phyloP scores from a whole-genome alignment of 768 basidiomycete genomes.

The Rhodosporidiobolus odoratus region DNA sequence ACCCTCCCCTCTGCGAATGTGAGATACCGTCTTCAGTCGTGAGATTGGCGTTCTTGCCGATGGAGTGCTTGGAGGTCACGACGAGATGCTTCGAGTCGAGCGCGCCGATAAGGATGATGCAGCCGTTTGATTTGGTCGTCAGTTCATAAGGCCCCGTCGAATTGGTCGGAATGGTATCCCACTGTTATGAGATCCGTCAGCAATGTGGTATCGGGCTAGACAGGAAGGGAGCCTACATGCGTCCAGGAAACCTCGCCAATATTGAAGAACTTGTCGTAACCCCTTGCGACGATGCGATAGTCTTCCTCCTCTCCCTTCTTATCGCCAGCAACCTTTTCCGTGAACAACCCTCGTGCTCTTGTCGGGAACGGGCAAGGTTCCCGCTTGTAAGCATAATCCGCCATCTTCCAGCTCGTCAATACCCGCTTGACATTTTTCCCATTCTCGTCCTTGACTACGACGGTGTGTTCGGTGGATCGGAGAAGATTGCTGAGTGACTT shows the following conservation, averaged over 20 bases:
- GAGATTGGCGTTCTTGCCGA: constrained; percentile 53
- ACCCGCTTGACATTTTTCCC: constrained; percentile 11
- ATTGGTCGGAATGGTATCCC: constrained; percentile 38
- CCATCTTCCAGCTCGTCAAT: constrained; percentile 91
- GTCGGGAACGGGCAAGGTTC: constrained; percentile 89
- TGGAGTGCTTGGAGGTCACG: constrained; percentile 85
- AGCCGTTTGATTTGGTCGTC: constrained; percentile 90
- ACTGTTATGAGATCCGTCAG: constrained; percentile 26
- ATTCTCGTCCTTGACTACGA: constrained; percentile 2
- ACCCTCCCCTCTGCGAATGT: constrained; percentile 77
- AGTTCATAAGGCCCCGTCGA: constrained; percentile 67
- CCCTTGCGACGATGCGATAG: constrained; percentile 67
- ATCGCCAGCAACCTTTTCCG: constrained; percentile 43
- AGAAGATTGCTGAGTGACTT: constrained; percentile 20
- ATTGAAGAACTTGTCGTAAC: constrained; percentile 99
- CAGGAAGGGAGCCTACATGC: constrained; percentile 55
- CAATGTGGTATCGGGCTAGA: too few species aligned
- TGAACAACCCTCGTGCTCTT: constrained; percentile 86
- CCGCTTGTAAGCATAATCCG: constrained; percentile 88
- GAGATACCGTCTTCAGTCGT: constrained; percentile 47
- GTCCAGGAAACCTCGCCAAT: constrained; percentile 95
- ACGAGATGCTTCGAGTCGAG: constrained; percentile 68
- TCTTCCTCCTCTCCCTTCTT: constrained; percentile 44
- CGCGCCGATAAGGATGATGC: constrained; percentile 85
- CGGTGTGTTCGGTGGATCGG: constrained; percentile 22